Base-by-base conservation (phyloP, 1,139 yeast genomes). In the Hanseniaspora gamundiae region DNA sequence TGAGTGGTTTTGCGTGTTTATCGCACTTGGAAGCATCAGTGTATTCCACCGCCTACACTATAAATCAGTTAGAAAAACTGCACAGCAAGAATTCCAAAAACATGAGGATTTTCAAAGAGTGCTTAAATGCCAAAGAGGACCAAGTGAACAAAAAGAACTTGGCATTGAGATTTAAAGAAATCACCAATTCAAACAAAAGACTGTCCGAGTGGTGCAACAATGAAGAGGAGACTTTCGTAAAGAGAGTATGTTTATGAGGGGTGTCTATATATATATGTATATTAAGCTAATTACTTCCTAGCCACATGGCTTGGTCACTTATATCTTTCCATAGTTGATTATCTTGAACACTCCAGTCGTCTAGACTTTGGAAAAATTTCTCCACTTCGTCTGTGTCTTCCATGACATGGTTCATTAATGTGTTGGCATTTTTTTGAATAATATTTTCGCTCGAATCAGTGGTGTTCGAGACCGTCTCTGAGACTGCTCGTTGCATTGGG, bases 301-400 rank as follows among this genome's bases (percentile, higher is more conserved):
- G 60, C 91, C 91, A 81, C 57, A 71, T 81, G 13, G 93, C 86
- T 57, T 76, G 86, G 57, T 72, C 72, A 2, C 85, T 76, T 49
- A 82, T 76, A 53, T 80, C 85, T 57, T 76, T 76, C 88, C 93
- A 78, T 43, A 85, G 60, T 52, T 80, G 73, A 52, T 75, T 73
- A 53, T 81, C 86, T 35, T 62, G 66, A 64, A 58, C 62, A 8
- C 64, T 59, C 2, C 52, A 46, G 38, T 57, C 49, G 21, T 51
- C 54, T 43, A 59, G 44, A 35, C 49, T 54, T 38, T 58, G 59
- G 35, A 60, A 49, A n/a, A 60, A 42, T 42, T 50, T 54, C 36
- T 59, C 57, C 10, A 59, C 44, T 36, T 55, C 57, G 31, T 51
- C 49, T 33, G 51, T 48, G 41, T 53, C 53, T 6, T 53, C 52